Base-by-base conservation (phyloP, 495 filamentous ascomycete species). In the Annulohypoxylon bovei region DNA sequence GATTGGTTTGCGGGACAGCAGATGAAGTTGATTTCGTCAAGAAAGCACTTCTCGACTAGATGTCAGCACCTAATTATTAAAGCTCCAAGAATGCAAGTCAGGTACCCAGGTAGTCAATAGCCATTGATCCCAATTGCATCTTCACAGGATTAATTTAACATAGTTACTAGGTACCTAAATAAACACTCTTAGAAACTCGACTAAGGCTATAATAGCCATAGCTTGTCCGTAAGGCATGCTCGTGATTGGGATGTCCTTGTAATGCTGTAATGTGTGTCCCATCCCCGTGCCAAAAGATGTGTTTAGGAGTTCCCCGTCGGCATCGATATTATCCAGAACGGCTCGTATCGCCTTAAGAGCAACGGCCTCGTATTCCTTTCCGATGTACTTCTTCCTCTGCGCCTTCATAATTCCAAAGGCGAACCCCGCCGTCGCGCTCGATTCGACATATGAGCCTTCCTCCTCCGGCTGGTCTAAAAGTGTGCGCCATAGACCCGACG, bases 201-300 rank as follows among this genome's bases (percentile, higher is more conserved):
- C 89, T 59, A 92, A 72, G 0, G 88, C 88, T 85, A 92, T 90
- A 30, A 91, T 90, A 1, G 89, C 90, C 90, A 93, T 92, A 0
- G 90, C 89, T 74, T 92, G 91, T 1, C 91, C 91, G 72, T 92
- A 92, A 23, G 90, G 91, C 91, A 93, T 93, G 46, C 87, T 86
- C 0, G 91, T 93, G 4, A 86, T 69, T 0, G 85, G 85, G 68
- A 93, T 92, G 46, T 87, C 80, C 76, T 88, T 88, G 67, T 93
- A 93, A 72, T 90, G 89, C 62, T 92, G 83, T 60, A 91, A 77
- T 11, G 77, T 84, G 61, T 85, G 78, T 0, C 90, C 90, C 88
- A 93, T 92, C 0, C 81, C 87, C 7, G 91, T 93, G 0, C 91
- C 91, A 70, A 92, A 93, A 54, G 89, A 92, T 2, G 86, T 88